A percentile compares a stretch with the other conserved stretches of the same genome.
Conservation (phyloP, 148 eudicot species). For the Beta vulgaris region DNA sequence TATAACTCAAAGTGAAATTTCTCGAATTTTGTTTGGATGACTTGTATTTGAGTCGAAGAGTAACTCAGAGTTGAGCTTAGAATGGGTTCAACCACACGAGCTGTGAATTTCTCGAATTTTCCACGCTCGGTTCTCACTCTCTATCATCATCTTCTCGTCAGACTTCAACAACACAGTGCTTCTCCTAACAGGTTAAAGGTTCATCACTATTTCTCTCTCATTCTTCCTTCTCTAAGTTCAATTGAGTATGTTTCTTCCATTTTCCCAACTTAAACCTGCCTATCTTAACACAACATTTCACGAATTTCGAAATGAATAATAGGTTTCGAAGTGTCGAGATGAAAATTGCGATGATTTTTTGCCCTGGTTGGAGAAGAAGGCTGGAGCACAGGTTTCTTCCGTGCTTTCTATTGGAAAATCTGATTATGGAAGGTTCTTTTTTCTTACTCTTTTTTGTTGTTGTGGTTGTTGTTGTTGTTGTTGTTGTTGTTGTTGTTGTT, state of each 20-base stretch:
- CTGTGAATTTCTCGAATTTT: not conserved
- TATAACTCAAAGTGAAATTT: too few species aligned
- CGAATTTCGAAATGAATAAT: not conserved
- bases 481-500: not conserved
- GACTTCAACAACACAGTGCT: constrained; percentile 23
- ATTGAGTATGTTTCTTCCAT: not conserved
- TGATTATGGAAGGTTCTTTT: constrained; percentile 48
- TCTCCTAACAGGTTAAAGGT: constrained; percentile 19
- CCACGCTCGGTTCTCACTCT: constrained; percentile 19
- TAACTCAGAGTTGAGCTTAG: not conserved
- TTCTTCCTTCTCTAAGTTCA: not conserved
- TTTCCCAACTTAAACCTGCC: not conserved
- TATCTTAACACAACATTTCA: not conserved
- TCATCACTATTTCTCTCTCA: not conserved
- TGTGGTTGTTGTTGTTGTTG: not conserved
- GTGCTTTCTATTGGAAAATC: constrained; percentile 61
- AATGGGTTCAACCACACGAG: constrained; percentile 11
- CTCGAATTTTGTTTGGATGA: too few species aligned
- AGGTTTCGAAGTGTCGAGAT: constrained; percentile 36
- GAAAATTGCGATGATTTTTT: constrained; percentile 54
- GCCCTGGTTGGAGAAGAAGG: constrained; percentile 66
- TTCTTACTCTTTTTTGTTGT: not conserved
- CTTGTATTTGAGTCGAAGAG: too few species aligned
- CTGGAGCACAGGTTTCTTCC: constrained; percentile 55
- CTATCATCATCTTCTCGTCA: constrained; percentile 13